These are phyloP conservation scores for Eutreptiella sp. DNA, from an alignment of 208 protist species.

Conservation along the genomic window DNA sequence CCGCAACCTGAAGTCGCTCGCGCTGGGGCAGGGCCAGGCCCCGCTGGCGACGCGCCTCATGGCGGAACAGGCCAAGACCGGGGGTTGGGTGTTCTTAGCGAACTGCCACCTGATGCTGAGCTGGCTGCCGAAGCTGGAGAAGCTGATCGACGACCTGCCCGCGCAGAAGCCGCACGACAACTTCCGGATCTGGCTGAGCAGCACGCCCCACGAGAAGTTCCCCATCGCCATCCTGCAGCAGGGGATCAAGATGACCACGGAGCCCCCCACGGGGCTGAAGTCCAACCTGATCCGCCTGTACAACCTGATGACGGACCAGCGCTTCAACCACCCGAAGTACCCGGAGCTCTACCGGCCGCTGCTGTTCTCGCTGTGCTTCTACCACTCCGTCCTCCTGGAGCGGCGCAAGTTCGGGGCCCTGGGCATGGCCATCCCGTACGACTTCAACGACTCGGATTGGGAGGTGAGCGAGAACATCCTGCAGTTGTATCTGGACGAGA, in stretches of 20 bases:
- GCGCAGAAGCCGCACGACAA: slow-evolving; percentile 80
- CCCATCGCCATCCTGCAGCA: slow-evolving; percentile 91
- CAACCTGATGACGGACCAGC: slow-evolving; percentile 76
- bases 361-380: slow-evolving; percentile 93
- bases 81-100: slow-evolving; percentile 95
- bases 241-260: slow-evolving; percentile 97
- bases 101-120: slow-evolving; percentile 97
- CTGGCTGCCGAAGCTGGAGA: slow-evolving; percentile 93
- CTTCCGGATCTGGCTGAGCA: slow-evolving; percentile 98
- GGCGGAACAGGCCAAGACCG: slow-evolving; percentile 77
- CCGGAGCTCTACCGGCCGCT: slow-evolving; percentile 88
- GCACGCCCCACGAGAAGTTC: slow-evolving; percentile 89
- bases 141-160: slow-evolving; percentile 86
- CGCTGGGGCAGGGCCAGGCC: slow-evolving; percentile 93
- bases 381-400: slow-evolving; percentile 95
- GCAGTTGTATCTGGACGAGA: slow-evolving; percentile 71
- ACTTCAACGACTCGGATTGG: slow-evolving; percentile 97
- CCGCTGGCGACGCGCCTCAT: slow-evolving; percentile 86
- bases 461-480: slow-evolving; percentile 87
- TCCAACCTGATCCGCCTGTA: slow-evolving; percentile 94
- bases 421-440: slow-evolving; percentile 97
- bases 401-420: slow-evolving; percentile 95
- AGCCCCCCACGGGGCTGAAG: slow-evolving; percentile 95
- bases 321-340: slow-evolving; percentile 57
- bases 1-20: slow-evolving; percentile 76